Base-by-base conservation (phyloP, 2,329 filamentous ascomycete species). In the Zymoseptoria passerinii region DNA sequence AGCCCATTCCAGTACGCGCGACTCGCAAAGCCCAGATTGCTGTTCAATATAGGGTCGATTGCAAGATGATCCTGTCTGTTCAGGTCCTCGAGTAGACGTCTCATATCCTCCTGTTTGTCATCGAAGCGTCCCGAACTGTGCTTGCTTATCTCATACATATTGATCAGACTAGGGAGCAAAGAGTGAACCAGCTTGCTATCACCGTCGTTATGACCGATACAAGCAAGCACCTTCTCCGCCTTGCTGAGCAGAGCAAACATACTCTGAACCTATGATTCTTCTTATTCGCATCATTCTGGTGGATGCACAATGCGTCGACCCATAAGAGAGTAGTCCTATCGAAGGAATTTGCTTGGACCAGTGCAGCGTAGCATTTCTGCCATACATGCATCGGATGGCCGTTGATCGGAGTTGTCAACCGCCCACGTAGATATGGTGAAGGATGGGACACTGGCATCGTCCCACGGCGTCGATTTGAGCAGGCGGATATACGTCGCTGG, bases 261-360 rank as follows among this genome's bases (percentile, higher is more conserved):
- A 20, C 50, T 52, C 8, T 28, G 44, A n/a, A 55, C 57, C 44
- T 58, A 2, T 52, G 19, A 23, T 49, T 48, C 28, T 58, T 58
- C 53, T 55, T 53, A 9, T 23, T 6, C 13, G 48, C 13, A 8
- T 58, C 23, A 3, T 20, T 7, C 20, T 58, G 57, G 13, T 58
- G 19, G 13, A 58, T 58, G 23, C 57, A 55, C 10, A 54, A 27
- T 27, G 52, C 54, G 16, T 55, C 57, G 27, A 58, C 55, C 52
- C 53, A 58, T 1, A 54, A 13, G 6, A 35, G 13, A 10, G 29
- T 8, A 35, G 29, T 35, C 9, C 29, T 35, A 18, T 55, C 19
- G n/a, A 54, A 52, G 4, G 7, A 4, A 19, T 29, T 13, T 16
- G 49, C 57, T 48, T 58, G 57, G 1, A 23, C 48, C 20, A 55